Evolutionary conservation across 805 yeast species (phyloP).

Genomic region (Clavispora carvajalis): DNA sequence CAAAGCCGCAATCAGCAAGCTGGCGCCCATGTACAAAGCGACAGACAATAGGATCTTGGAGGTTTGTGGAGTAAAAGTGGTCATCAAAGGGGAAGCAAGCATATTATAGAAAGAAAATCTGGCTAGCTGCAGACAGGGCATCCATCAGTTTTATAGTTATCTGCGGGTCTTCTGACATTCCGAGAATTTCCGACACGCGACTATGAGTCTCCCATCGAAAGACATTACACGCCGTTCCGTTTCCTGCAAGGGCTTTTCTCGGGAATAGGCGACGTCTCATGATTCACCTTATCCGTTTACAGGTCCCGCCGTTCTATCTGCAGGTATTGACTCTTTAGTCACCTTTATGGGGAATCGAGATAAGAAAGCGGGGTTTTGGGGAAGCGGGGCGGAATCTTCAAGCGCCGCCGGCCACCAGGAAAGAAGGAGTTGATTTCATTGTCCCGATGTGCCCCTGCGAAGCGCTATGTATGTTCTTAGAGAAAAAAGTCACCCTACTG

Average conservation of each 20-base stretch:
- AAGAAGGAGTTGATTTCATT: too few species aligned
- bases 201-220: background rate
- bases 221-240: background rate
- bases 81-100: conserved; percentile 1
- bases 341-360: background rate
- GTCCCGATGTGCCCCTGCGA: too few species aligned
- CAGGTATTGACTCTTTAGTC: background rate
- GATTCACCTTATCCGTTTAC: background rate
- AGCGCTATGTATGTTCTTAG: too few species aligned
- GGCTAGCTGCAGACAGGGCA: background rate
- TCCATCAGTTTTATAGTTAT: background rate
- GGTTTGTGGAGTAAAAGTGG: conserved; percentile 9
- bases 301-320: background rate
- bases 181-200: background rate
- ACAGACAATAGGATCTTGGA: conserved; percentile 18
- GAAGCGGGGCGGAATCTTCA: background rate
- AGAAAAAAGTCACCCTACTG: background rate
- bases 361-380: background rate
- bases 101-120: background rate
- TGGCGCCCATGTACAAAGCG: conserved; percentile 21
- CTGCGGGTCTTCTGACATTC: background rate
- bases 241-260: background rate
- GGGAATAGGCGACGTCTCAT: background rate
- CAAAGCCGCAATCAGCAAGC: conserved; percentile 23
- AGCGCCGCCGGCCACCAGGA: too few species aligned